Conservation (phyloP, 306 rosid species). For the Lupinus albus region DNA sequence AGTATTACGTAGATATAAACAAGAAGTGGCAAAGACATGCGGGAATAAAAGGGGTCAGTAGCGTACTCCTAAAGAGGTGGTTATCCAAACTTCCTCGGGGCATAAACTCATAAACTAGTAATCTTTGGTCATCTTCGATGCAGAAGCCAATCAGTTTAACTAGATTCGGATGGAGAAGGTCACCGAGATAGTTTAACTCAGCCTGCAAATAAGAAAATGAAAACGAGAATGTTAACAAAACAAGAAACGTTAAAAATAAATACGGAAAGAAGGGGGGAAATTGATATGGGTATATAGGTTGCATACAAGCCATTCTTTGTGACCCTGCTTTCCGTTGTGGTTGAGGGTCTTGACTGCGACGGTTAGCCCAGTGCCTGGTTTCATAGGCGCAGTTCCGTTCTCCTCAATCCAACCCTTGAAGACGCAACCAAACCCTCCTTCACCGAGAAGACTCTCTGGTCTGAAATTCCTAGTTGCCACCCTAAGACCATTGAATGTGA, state of each 20-base stretch:
- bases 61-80: constrained; percentile 93
- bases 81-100: constrained; percentile 99
- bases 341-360: constrained; percentile 97
- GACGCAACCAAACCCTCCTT: constrained; percentile 98
- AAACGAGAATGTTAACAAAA: constrained; percentile 35
- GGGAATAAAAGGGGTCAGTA: constrained; percentile 46
- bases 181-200: constrained; percentile 90
- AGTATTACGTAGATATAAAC: constrained; percentile 27
- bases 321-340: constrained; percentile 98
- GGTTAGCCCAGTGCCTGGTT: constrained; percentile 97
- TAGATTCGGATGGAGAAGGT: constrained; percentile 83
- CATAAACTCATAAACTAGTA: constrained; percentile 92
- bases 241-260: constrained; percentile 1
- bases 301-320: constrained; percentile 97
- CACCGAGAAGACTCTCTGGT: constrained; percentile 98
- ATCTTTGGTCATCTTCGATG: constrained; percentile 90
- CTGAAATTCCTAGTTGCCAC: constrained; percentile 92
- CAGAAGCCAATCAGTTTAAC: constrained; percentile 92
- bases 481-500: constrained; percentile 88
- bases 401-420: constrained; percentile 99
- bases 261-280: background rate
- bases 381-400: constrained; percentile 94
- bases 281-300: constrained; percentile 31
- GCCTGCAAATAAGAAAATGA: constrained; percentile 61
- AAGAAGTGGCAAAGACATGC: constrained; percentile 18